These are phyloP conservation scores for Oehlia diaphana DNA, from an alignment of 192 early-diverging fungal species.

Conservation along the genomic window DNA sequence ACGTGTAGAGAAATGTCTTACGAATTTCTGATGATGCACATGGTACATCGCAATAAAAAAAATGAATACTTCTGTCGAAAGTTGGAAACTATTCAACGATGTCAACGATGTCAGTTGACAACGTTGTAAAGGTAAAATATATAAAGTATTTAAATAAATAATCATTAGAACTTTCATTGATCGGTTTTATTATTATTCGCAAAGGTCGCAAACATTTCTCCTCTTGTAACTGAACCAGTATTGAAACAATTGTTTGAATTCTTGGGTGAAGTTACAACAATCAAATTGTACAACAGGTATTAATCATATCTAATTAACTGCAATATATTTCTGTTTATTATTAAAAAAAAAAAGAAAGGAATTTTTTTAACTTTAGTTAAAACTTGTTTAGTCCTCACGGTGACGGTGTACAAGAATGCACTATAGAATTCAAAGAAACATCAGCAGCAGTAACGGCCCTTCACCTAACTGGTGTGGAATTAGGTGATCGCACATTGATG, in stretches of 20 bases:
- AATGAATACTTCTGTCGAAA: no score
- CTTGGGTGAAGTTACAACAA: slow-evolving; percentile 50
- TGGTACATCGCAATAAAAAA: no score
- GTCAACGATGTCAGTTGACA: slow-evolving; percentile 30
- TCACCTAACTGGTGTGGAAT: slow-evolving; percentile 64
- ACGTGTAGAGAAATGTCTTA: no score
- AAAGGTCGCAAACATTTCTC: slow-evolving; percentile 67
- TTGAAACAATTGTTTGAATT: slow-evolving; percentile 59
- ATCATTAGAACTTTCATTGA: not conserved
- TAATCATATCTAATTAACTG: not conserved
- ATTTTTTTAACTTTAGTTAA: not conserved
- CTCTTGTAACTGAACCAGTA: slow-evolving; percentile 55
- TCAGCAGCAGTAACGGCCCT: slow-evolving; percentile 52
- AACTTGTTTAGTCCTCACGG: slow-evolving; percentile 32
- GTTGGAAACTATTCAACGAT: no score
- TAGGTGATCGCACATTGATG: slow-evolving; percentile 65
- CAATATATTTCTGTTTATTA: not conserved
- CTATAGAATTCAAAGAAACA: slow-evolving; percentile 58
- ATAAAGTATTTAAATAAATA: not conserved
- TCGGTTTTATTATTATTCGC: not conserved
- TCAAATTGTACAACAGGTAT: slow-evolving; percentile 49
- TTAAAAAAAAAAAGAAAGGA: not conserved
- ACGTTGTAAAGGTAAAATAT: slow-evolving; percentile 32
- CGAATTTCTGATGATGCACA: no score
- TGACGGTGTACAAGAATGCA: slow-evolving; percentile 52